phyloP scores from a whole-genome alignment of 352 stramenopile genomes.

The Pythium sp. region DNA sequence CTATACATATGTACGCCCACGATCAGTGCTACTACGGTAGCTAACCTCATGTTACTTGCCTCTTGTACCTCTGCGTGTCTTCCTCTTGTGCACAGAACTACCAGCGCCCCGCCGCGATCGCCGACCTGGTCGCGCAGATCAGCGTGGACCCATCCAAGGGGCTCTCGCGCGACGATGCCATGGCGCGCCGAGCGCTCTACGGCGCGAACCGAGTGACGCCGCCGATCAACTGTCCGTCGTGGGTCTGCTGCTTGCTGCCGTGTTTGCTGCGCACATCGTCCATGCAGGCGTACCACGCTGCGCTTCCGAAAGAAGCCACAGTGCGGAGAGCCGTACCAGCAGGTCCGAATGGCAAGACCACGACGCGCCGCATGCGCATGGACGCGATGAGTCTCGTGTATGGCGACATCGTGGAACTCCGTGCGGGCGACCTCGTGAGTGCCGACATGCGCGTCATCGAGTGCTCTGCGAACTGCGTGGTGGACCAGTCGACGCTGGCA shows the following conservation, averaged over 20 bases:
- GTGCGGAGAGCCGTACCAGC: slow-evolving; percentile 53
- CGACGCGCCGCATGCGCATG: slow-evolving; percentile 84
- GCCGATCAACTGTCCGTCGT: slow-evolving; percentile 91
- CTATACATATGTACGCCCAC: no score
- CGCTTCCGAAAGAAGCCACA: slow-evolving; percentile 88
- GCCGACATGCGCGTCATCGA: slow-evolving; percentile 86
- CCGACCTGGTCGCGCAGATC: slow-evolving; percentile 64
- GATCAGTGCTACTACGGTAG: not conserved
- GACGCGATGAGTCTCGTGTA: slow-evolving; percentile 88
- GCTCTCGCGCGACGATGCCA: slow-evolving; percentile 71
- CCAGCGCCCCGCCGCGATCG: slow-evolving; percentile 30
- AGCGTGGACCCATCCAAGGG: slow-evolving; percentile 52
- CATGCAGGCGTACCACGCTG: slow-evolving; percentile 88
- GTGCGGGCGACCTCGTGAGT: slow-evolving; percentile 84
- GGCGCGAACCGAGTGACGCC: slow-evolving; percentile 89
- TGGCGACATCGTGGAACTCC: slow-evolving; percentile 91
- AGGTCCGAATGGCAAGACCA: slow-evolving; percentile 18
- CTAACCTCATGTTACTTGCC: not conserved
- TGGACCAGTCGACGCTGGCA: slow-evolving; percentile 57
- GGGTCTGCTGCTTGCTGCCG: slow-evolving; percentile 92
- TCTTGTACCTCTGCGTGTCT: not conserved
- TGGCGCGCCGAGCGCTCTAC: slow-evolving; percentile 59
- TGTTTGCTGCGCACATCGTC: slow-evolving; percentile 89
- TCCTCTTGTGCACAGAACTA: slow-evolving; percentile 24
- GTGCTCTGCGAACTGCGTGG: slow-evolving; percentile 72